Evolutionary conservation across 345 rosid species (phyloP), one percentile per base, ranked within the genome.

Genomic region (Eucalyptus curtisii): DNA sequence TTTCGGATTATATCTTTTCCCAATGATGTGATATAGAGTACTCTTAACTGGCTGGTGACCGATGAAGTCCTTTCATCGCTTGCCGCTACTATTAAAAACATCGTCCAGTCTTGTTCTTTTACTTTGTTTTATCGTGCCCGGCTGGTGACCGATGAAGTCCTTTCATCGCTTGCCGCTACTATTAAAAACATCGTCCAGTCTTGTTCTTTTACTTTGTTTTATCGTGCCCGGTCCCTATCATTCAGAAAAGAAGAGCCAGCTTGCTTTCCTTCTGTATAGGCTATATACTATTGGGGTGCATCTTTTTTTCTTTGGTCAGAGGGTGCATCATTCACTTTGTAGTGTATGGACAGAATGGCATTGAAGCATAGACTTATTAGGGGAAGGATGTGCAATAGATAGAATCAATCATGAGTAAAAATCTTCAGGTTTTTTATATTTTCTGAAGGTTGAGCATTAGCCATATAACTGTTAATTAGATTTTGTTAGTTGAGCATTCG

Each of bases 31-130:
- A 27, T 61, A 59, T 57, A 4, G 31, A 59, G 33, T 61, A 13
- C 68, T 61, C 33, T 61, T 30, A 8, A 22, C 7, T 13, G 2
- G 3, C 71, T 1, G 7, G 71, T 30, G 33, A 1, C 13, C 0
- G 19, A 64, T 14, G 71, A 64, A 64, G 0, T 61, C 68, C 16
- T 61, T 1, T 64, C 71, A n/a, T 64, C 3, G 19, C 71, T 64
- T 7, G 71, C 33, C 37, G 3, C 4, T 13, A 15, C 71, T 0
- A 30, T 64, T 2, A 64, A 2, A 0, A 1, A 47, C 11, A 0
- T 37, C 33, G 33, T 57, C 42, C 42, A 16, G 11, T 31, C 15
- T 31, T 86, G 13, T 16, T 49, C 55, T 15, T 53, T 40, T 49
- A 16, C 37, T 53, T 86, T 86, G 24, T 52, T 22, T 50, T 4